Evolutionary conservation across 345 rosid species (phyloP).

Genomic region (Psidium friedrichsthalianum): DNA sequence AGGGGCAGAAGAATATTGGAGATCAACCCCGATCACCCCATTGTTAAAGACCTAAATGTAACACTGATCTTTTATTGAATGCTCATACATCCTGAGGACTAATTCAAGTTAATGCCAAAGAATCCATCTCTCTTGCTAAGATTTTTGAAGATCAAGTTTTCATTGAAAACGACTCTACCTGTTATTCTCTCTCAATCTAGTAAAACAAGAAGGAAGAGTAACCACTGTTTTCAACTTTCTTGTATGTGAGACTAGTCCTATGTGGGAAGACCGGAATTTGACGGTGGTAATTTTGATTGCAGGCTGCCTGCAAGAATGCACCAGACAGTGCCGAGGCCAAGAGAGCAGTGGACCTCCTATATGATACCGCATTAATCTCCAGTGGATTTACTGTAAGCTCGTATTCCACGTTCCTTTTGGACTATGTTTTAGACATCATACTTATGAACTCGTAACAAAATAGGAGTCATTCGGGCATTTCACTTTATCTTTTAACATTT

Average conservation of each 20-base stretch:
- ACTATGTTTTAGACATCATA: neutral
- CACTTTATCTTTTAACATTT: neutral
- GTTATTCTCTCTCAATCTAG: neutral
- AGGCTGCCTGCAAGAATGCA: slow-evolving; percentile 96
- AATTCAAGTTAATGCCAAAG: neutral
- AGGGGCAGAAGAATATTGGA: slow-evolving; percentile 92
- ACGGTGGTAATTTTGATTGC: neutral
- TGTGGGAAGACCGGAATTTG: neutral
- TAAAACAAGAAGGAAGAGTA: neutral
- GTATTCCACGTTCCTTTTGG: neutral
- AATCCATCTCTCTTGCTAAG: neutral
- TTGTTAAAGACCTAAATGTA: slow-evolving; percentile 80
- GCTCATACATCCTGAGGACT: neutral
- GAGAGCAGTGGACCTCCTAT: slow-evolving; percentile 88
- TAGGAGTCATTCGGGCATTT: neutral
- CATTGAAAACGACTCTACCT: neutral
- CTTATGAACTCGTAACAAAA: neutral
- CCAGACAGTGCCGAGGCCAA: slow-evolving; percentile 75
- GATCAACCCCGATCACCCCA: slow-evolving; percentile 92
- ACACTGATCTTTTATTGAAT: slow-evolving; percentile 3
- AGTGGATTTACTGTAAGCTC: slow-evolving; percentile 88
- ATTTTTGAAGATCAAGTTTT: neutral
- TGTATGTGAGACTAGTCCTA: neutral
- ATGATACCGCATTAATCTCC: slow-evolving; percentile 84
- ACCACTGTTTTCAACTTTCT: neutral